Base-by-base conservation (phyloP, 345 rosid genomes). In the Carallia brachiata region DNA sequence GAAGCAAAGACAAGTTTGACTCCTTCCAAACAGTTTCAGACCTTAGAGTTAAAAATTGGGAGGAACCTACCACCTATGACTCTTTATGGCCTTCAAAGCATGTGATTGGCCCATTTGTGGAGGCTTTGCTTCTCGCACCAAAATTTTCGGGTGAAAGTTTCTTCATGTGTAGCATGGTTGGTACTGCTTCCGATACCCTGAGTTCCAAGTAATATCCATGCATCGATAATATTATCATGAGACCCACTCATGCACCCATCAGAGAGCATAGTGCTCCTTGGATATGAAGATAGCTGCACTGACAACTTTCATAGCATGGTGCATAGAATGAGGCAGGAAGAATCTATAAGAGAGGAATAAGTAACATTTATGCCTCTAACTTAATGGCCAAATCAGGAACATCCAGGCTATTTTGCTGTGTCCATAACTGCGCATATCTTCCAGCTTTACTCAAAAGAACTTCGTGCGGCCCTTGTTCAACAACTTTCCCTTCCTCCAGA, bases 341-440 rank as follows among this genome's bases (percentile, higher is more conserved):
- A 30, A 17, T 39, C 28, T 54, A 36, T 10, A 8, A 6, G 44
- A 27, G 50, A 61, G 28, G 65, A 31, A 32, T 15, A 44, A 15
- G 40, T 7, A 67, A 37, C 63, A 58, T 66, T 79, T 63, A 79
- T 44, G 66, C 71, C 62, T 80, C 85, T 72, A 80, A 58, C 76
- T 87, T 86, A 63, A 79, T 19, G 67, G 90, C 84, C 30, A 75
- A 73, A 79, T 92, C 97, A 70, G 79, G 62, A 63, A 84, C 73
- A 83, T 95, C 97, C 18, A 78, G 72, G 69, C 61, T 94, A 73
- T 92, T 92, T 81, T 96, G 99, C 68, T 92, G 99, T 36, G 86
- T 76, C 99, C 99, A 96, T 16, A 92, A 82, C 76, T 92, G 99
- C 0, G 99, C 90, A 74, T 96, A 96, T 88, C 99, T 89, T 52